Evolutionary conservation across 1,139 yeast genomes (phyloP).

Genomic region (Diutina pseudorugosa): DNA sequence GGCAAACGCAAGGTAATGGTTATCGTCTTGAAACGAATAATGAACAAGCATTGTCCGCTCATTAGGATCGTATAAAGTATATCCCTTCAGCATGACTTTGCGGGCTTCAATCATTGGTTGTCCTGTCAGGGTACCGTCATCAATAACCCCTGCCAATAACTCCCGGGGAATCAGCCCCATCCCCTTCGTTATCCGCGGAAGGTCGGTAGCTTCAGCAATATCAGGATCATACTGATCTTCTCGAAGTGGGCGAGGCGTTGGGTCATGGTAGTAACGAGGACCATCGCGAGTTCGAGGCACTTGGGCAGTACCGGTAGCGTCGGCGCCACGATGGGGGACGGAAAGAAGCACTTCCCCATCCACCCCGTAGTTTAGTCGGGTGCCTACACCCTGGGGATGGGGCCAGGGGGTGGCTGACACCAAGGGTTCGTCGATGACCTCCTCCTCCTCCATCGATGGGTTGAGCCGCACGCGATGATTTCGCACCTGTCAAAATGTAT

Average conservation of each 20-base stretch:
- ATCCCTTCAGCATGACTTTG: not conserved
- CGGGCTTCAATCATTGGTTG: not conserved
- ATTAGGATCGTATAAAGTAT: not conserved
- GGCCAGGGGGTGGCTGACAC: not conserved
- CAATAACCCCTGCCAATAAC: not conserved
- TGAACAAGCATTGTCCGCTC: not conserved
- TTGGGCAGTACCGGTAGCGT: not conserved
- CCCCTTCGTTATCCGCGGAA: not conserved
- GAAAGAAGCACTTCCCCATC: not conserved
- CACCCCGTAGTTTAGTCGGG: slow-evolving; percentile 3
- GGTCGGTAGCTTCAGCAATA: not conserved
- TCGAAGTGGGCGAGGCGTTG: not conserved
- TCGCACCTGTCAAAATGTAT: no score
- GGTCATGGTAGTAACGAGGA: not conserved
- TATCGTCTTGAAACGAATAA: not conserved
- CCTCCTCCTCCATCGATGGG: not conserved
- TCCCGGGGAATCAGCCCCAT: not conserved
- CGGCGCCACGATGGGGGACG: not conserved
- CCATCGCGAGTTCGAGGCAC: not conserved
- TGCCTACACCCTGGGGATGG: not conserved
- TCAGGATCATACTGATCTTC: not conserved
- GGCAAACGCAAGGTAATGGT: not conserved
- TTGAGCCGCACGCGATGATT: not conserved
- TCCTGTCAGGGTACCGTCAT: not conserved
- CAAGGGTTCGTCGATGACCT: not conserved